Evolutionary conservation across 2,329 filamentous ascomycete genomes (phyloP), one percentile per base, ranked within the genome.

Genomic region (Colletotrichum sp.): DNA sequence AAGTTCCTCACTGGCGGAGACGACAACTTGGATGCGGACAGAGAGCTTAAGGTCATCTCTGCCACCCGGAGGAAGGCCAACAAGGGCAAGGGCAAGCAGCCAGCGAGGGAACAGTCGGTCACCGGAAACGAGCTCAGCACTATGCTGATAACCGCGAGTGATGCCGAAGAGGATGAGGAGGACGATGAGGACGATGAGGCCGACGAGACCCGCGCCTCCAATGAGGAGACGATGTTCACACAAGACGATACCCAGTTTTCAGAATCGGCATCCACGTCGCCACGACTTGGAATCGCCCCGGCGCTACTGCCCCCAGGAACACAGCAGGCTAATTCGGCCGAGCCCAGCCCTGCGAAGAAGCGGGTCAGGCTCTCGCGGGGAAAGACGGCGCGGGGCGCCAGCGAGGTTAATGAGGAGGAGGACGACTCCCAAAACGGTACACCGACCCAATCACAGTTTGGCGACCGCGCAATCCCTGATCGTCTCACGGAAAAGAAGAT

Each of bases 311-410:
- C 69, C 24, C 24, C 69, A 15, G 39, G 32, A 70, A 48, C 18
- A 12, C 57, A 34, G 10, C n/a, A 71, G 18, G 36, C 13, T 13
- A 18, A 8, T 28, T 43, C 70, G 15, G 39, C 39, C 18, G 64
- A 48, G 10, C 71, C 64, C 34, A 76, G 70, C 48, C 74, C 74
- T 12, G 43, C 48, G 12, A 76, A 74, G 74, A 76, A 74, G 65
- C 64, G 70, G 9, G 34, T 76, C 7, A 68, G 70, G 28, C 71
- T 76, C 3, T 76, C 74, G 4, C 34, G 64, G 21, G 59, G 70
- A 10, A 64, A 52, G 71, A 74, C 74, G 9, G 65, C 71, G 4
- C 24, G 71, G 32, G 69, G 69, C n/a, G 59, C 52, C 5, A 52
- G 39, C 16, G 73, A 75, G 15, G 70, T 60, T 16, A 71, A 76